Percentiles rank a stretch among this genome's conserved stretches.
Evolutionary conservation across 108 stramenopile species (phyloP).

Genomic region (Schizochytrium sp.): DNA sequence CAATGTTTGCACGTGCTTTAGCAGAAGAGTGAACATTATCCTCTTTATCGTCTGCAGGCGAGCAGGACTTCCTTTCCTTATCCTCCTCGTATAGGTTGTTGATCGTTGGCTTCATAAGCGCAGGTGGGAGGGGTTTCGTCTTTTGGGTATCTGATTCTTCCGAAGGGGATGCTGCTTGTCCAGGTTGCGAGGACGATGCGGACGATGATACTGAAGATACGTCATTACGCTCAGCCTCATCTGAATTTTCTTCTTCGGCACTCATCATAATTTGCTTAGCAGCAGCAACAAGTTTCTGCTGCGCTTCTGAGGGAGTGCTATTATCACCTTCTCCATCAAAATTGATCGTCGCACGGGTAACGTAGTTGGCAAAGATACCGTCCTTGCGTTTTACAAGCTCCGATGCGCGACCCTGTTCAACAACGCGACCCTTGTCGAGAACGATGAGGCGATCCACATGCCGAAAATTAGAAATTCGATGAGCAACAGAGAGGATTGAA

Average conservation of each 20-base stretch:
- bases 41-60: too few relatives aligned
- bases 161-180: too few relatives aligned
- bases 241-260: neutral
- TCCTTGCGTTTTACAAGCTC: constrained; percentile 32
- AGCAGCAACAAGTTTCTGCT: neutral
- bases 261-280: neutral
- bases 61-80: too few relatives aligned
- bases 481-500: constrained; percentile 31
- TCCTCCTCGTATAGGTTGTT: too few relatives aligned
- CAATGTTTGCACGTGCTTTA: too few relatives aligned
- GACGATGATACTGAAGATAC: too few relatives aligned
- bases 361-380: constrained; percentile 46
- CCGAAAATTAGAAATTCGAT: constrained; percentile 44
- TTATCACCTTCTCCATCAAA: constrained; percentile 15
- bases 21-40: too few relatives aligned
- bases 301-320: neutral
- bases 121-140: too few relatives aligned
- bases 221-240: too few relatives aligned
- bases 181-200: too few relatives aligned
- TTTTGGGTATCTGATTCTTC: too few relatives aligned
- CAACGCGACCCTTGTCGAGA: constrained; percentile 49
- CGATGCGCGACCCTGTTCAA: constrained; percentile 12
- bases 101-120: too few relatives aligned
- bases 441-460: constrained; percentile 56
- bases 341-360: constrained; percentile 6